Base-by-base conservation (phyloP, 345 rosid genomes). In the Populus nigra region DNA sequence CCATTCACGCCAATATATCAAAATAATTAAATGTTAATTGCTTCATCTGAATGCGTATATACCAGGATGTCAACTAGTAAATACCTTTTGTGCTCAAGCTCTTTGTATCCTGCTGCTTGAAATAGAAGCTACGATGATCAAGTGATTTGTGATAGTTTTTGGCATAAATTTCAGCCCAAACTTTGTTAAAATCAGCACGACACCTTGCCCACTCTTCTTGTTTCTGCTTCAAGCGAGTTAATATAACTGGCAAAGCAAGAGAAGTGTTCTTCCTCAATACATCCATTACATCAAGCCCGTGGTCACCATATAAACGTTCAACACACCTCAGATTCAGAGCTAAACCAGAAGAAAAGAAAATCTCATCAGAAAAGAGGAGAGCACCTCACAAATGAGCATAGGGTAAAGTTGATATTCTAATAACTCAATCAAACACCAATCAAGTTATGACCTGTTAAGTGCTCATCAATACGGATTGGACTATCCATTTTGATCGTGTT, bases 201-300 rank as follows among this genome's bases (percentile, higher is more conserved):
- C 99, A 96, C 81, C 84, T 92, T 63, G 90, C 87, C 98, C 98
- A 96, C 80, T 96, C 98, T 80, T 93, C 98, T 89, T 92, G 96
- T 85, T 93, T 96, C 87, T 96, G 98, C 87, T 96, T 93, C 87
- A 96, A 82, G 70, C 99, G 98, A 47, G 93, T 96, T 83, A 96
- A 85, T 84, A 96, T 87, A 63, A 96, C 94, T 0, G 99, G 98
- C 85, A 93, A 84, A 85, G 94, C 97, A 85, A 89, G 92, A 81
- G 90, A 84, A 2, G 91, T 87, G 80, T 92, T 96, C 93, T 90
- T 96, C 87, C 87, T 91, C 73, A 96, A 81, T 38, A 92, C 88
- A 50, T 96, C 97, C 91, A 93, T 84, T 81, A 93, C 99, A 82
- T 96, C 99, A 53, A 96, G 98, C 67, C 99, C 99, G 63, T 93